Base-by-base conservation (phyloP, 2,329 filamentous ascomycete species). In the Diplodia mutila region DNA sequence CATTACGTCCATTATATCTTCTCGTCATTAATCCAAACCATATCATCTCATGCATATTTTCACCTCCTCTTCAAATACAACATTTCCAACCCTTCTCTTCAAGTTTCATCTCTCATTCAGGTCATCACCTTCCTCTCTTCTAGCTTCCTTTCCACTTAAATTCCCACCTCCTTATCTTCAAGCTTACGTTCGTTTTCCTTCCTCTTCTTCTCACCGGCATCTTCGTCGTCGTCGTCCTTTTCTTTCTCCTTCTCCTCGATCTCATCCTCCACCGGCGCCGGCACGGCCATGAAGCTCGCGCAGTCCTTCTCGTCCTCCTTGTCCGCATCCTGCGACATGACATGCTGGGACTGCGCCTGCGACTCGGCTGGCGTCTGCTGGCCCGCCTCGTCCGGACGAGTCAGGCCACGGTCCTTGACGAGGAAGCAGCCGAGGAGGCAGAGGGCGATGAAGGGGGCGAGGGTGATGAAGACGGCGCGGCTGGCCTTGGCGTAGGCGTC, bases 341-440 rank as follows among this genome's bases (percentile, higher is more conserved):
- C 54, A 0, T 66, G 52, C 42, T 66, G 46, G 27, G 46, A 37
- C 29, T 16, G 34, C 29, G 23, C 29, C 27, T 37, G 65, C 53
- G 53, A 37, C 29, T 37, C 14, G n/a, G 32, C 37, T 27, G n/a
- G 48, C 29, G 53, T 55, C 57, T 27, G 63, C 51, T 65, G 32
- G n/a, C 27, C 55, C 12, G 18, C 34, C 54, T 69, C 67, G 7
- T 69, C 67, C 3, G 64, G 54, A n/a, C 55, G 49, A 6, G 48
- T 57, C 25, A 69, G 21, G 3, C 67, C 67, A n/a, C 23, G n/a
- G 39, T 69, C 67, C 51, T 64, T 67, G 32, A 69, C 57, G 23
- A 69, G 42, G 55, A 67, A 55, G 67, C 65, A 67, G 29, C 64
- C 67, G 21, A 69, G 48, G 27, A 67, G 39, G 27, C 67, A 69